Evolutionary conservation across 768 basidiomycete genomes (phyloP), one percentile per base, ranked within the genome.

Genomic region (Polyporus arcularius): DNA sequence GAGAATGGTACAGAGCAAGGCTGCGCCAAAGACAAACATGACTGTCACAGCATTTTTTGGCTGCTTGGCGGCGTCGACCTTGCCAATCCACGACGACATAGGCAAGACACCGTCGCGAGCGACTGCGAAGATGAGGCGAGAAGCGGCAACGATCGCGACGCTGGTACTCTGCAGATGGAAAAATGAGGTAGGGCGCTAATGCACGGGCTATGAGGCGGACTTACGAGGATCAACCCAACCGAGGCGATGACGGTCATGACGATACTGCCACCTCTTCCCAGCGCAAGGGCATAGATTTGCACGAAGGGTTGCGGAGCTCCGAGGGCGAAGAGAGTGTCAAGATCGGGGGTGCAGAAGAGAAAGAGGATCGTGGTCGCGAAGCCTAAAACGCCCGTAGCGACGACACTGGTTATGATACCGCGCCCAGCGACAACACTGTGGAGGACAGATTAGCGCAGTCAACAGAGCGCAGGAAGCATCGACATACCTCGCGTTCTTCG

Each of bases 71-170:
- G 73, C 63, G 51, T 90, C 86, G 43, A 96, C 90, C 61, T 80
- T 75, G 46, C 90, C 86, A 54, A 97, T 89, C 94, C 94, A 96
- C 12, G 75, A 61, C 0, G 91, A 94, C 49, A 91, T 71, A 0
- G 95, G 94, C 11, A 97, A 78, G 0, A 96, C 92, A 31, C 94
- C 94, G 67, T 97, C 95, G 55, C 95, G 88, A n/a, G 94, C 94
- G 47, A 97, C 90, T 9, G 94, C 95, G 68, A 91, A 97, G 42
- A 97, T 82, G 30, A 97, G 82, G 4, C 94, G 85, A 12, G 93
- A 95, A 12, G 93, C 85, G 1, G 95, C 94, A 18, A 96, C 92
- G 58, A 96, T 86, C 16, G 91, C 85, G 46, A 96, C 83, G 64
- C 88, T 92, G 1, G 94, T 94, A 72, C 91, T 95, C 90, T 93